Percentiles rank a stretch among this genome's conserved stretches.
These are phyloP conservation scores for Eucalyptus regnans DNA, from an alignment of 345 rosid genomes.

Conservation along the genomic window DNA sequence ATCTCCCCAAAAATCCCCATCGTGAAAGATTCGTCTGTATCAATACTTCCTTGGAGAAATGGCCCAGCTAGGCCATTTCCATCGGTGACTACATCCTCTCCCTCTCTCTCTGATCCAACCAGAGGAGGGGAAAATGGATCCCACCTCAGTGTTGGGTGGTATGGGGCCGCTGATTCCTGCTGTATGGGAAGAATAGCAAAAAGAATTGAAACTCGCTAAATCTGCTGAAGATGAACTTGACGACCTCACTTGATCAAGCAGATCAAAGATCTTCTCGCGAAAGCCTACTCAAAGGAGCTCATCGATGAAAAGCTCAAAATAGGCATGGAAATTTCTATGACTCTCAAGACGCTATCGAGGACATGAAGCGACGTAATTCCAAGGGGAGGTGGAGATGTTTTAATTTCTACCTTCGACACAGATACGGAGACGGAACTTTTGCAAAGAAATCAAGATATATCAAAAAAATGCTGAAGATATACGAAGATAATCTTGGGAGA, in stretches of 20 bases:
- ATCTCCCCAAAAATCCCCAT: no score
- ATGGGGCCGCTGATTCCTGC: rapidly evolving
- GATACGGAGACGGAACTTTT: rapidly evolving
- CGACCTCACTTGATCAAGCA: neutral
- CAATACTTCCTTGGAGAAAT: no score
- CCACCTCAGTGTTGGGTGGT: neutral
- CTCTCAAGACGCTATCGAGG: neutral
- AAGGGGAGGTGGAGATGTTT: neutral
- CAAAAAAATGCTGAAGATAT: rapidly evolving
- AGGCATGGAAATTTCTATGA: neutral
- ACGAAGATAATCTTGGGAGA: neutral
- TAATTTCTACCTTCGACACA: rapidly evolving
- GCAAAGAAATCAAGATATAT: neutral
- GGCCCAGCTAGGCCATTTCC: no score
- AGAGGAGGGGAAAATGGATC: neutral
- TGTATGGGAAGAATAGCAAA: neutral
- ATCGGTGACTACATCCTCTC: no score
- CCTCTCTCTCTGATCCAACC: neutral
- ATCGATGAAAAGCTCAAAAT: neutral
- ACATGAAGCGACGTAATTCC: neutral
- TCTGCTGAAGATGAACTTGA: neutral
- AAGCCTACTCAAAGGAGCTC: neutral
- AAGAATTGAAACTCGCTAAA: neutral
- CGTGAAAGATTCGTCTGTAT: neutral
- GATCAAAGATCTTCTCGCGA: neutral